These are phyloP conservation scores for Patellifolia procumbens DNA, from an alignment of 179 eudicot species.

Conservation along the genomic window DNA sequence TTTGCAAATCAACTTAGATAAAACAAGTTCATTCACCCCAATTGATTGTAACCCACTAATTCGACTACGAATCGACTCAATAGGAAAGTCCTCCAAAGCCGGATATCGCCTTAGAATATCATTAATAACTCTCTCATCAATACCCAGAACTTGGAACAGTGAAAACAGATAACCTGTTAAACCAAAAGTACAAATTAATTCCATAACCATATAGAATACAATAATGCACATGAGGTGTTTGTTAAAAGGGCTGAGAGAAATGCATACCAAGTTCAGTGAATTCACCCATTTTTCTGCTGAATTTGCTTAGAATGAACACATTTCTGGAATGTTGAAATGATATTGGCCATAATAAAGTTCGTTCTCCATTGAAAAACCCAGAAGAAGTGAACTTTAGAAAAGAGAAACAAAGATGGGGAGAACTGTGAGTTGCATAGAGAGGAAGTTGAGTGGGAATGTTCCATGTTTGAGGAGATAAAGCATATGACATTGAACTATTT, in stretches of 20 bases:
- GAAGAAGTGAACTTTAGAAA: slow-evolving; percentile 20
- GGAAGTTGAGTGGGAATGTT: slow-evolving; percentile 15
- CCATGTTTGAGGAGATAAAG: slow-evolving; percentile 26
- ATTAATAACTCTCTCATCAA: slow-evolving; percentile 44
- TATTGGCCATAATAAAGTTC: slow-evolving; percentile 6
- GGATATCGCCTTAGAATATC: slow-evolving; percentile 45
- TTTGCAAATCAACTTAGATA: slow-evolving; percentile 53
- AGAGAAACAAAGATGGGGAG: slow-evolving; percentile 29
- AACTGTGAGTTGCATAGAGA: slow-evolving; percentile 8
- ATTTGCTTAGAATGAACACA: slow-evolving; percentile 27
- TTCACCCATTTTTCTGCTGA: slow-evolving; percentile 1
- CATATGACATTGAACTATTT: slow-evolving; percentile 7
- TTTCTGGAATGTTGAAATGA: slow-evolving; percentile 16
- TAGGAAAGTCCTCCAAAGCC: slow-evolving; percentile 37
- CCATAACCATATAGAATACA: slow-evolving; percentile 12
- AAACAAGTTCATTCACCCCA: slow-evolving; percentile 47
- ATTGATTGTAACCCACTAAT: slow-evolving; percentile 48
- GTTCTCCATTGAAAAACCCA: slow-evolving; percentile 5
- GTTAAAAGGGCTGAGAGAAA: slow-evolving; percentile 39
- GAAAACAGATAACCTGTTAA: slow-evolving; percentile 46
- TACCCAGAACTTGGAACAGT: slow-evolving; percentile 58
- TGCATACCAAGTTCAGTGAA: slow-evolving; percentile 34
- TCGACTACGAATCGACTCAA: slow-evolving; percentile 50
- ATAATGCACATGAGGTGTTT: slow-evolving; percentile 43
- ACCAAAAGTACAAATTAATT: slow-evolving; percentile 9